Base-by-base conservation (phyloP, 148 eudicot species). In the Vaccinium myrtillus region DNA sequence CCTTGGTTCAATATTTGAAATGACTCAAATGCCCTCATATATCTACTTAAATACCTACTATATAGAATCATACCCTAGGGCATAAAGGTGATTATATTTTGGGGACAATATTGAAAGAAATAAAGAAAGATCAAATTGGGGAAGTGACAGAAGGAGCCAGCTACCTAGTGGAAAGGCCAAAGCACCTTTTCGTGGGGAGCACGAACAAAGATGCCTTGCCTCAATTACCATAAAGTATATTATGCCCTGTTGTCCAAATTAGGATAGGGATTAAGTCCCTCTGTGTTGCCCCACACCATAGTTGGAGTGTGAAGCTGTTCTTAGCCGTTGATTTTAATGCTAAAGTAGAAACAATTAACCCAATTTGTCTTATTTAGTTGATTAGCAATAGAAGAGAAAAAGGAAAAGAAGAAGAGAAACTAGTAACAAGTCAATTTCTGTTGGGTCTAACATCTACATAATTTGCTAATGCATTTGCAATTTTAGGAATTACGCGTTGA, bases 121-220 rank as follows among this genome's bases (percentile, higher is more conserved):
- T 77, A 49, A 77, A 50, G 19, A 70, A 77, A 23, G 51, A 46
- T 13, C n/a, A 50, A 23, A 21, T 3, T 9, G 6, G 79, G 27
- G 30, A 46, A n/a, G 32, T 21, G 56, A 77, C 56, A 77, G 79
- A 2, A 27, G 54, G 30, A 49, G 79, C 58, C 79, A 77, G 79
- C 79, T 77, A 27, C 58, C 39, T 11, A 30, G 77, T 75, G 77
- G 77, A 75, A 75, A 75, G 77, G 48, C 51, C 77, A 78, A 54
- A 53, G 43, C 19, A 78, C 81, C 81, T 69, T 54, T 30, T 25
- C 58, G 43, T 53, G 63, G 81, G 46, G n/a, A 78, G 43, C 81
- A 78, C 48, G 8, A 78, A 51, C 43, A 78, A 53, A 78, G 81
- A 78, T 53, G 63, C 74, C 81, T 53, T 53, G 63, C 74, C 81